A percentile compares a stretch with the other conserved stretches of the same genome.
phyloP scores from a whole-genome alignment of 176 grass and related monocot genomes.

The Musa itinerans region DNA sequence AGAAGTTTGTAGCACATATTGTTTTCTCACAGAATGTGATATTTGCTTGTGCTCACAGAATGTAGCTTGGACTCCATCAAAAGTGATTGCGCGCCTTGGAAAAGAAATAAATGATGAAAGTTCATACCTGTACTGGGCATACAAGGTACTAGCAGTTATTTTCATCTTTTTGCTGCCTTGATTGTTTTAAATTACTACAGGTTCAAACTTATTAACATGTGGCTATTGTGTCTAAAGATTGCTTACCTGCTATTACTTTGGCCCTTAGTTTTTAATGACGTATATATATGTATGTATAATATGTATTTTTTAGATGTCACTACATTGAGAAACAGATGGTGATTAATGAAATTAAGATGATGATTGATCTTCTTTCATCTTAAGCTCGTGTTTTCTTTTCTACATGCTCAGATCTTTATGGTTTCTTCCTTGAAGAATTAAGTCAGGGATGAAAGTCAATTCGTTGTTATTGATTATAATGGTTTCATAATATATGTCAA shows the following conservation, averaged over 20 bases:
- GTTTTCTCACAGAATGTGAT: not conserved
- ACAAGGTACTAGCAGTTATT: constrained; percentile 49
- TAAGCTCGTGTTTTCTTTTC: no score
- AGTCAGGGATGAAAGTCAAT: no score
- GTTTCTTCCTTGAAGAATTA: no score
- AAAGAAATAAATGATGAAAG: constrained; percentile 88
- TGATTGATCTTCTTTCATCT: not conserved
- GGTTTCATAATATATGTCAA: no score
- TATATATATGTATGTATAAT: no score
- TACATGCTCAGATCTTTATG: no score
- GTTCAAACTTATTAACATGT: not conserved
- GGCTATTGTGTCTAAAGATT: not conserved
- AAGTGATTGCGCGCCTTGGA: constrained; percentile 79
- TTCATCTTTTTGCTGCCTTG: not conserved
- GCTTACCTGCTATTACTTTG: not conserved
- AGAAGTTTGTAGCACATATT: not conserved
- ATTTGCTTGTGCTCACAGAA: constrained; percentile 37
- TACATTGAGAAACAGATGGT: not conserved
- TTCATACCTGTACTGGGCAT: constrained; percentile 88
- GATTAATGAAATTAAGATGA: not conserved
- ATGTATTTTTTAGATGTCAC: no score
- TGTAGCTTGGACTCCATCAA: constrained; percentile 77
- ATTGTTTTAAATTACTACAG: constrained; percentile 1
- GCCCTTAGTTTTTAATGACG: not conserved
- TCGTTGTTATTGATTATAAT: no score